Conservation (phyloP, 352 stramenopile species). For the Plasmopara halstedii region DNA sequence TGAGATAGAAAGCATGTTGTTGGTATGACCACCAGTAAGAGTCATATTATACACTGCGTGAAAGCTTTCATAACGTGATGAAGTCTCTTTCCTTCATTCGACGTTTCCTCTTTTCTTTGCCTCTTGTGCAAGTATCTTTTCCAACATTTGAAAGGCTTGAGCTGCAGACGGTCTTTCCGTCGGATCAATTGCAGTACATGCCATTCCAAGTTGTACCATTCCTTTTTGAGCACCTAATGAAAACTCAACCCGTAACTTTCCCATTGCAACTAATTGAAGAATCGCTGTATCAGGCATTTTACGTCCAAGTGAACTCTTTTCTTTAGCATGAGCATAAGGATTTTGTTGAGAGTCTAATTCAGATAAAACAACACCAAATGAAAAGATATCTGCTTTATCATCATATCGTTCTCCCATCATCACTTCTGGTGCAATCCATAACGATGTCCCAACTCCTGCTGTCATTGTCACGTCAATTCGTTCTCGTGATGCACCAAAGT, state of each 20-base stretch:
- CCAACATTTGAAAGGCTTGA: slow-evolving; percentile 29
- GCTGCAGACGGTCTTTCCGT: slow-evolving; percentile 29
- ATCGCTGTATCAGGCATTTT: slow-evolving; percentile 42
- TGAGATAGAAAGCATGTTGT: background rate
- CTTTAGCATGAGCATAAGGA: slow-evolving; percentile 30
- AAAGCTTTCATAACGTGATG: background rate
- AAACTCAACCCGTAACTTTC: slow-evolving; percentile 36
- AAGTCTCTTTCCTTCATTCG: background rate
- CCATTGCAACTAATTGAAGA: slow-evolving; percentile 38
- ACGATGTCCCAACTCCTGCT: slow-evolving; percentile 31
- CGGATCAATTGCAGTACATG: slow-evolving; percentile 37
- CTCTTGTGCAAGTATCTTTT: slow-evolving; percentile 27
- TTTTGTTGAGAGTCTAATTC: slow-evolving; percentile 37
- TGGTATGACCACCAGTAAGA: background rate
- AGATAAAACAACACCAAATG: slow-evolving; percentile 36
- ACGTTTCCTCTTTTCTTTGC: slow-evolving; percentile 8
- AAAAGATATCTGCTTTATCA: slow-evolving; percentile 43
- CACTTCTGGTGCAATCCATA: slow-evolving; percentile 38
- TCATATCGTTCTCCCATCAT: slow-evolving; percentile 39
- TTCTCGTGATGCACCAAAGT: slow-evolving; percentile 40
- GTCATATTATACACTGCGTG: background rate
- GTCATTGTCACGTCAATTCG: slow-evolving; percentile 33
- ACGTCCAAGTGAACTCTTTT: slow-evolving; percentile 22
- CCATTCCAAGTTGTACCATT: slow-evolving; percentile 24
- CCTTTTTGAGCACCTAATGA: slow-evolving; percentile 15